Conservation (phyloP, 495 filamentous ascomycete genomes). For the Thermothielavioides terrestris region DNA sequence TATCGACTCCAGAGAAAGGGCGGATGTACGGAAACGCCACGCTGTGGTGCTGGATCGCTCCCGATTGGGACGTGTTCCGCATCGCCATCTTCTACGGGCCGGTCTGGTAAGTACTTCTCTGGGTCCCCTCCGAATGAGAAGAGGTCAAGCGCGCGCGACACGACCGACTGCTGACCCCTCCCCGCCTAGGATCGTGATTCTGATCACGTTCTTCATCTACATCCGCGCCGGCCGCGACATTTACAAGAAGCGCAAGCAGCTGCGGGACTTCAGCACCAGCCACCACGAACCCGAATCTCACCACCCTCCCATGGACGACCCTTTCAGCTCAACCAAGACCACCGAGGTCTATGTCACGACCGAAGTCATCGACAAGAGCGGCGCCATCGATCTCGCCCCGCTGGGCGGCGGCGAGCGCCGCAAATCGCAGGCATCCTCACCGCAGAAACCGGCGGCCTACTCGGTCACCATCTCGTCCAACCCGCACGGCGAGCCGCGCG, state of each 20-base stretch:
- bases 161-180: too few species aligned
- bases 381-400: neutral
- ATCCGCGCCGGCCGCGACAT: constrained; percentile 63
- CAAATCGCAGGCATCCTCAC: neutral
- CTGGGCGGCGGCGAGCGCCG: constrained; percentile 1
- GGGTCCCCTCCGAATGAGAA: neutral
- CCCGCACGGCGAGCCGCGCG: constrained; percentile 13
- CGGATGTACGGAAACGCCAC: constrained; percentile 69
- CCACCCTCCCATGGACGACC: constrained; percentile 16
- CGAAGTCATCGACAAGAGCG: constrained; percentile 25
- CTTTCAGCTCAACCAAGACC: constrained; percentile 46
- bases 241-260: constrained; percentile 45
- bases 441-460: constrained; percentile 28
- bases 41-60: constrained; percentile 76
- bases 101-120: constrained; percentile 53
- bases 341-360: constrained; percentile 49
- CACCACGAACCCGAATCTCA: constrained; percentile 9
- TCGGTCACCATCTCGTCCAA: constrained; percentile 42
- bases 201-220: constrained; percentile 66
- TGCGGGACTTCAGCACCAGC: constrained; percentile 31
- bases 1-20: constrained; percentile 40
- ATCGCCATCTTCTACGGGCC: constrained; percentile 76
- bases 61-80: constrained; percentile 60
- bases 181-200: constrained; percentile 50
- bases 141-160: too few species aligned